Percentiles rank a stretch among this genome's conserved stretches.
These are phyloP conservation scores for Lomentospora prolificans DNA, from an alignment of 2,329 filamentous ascomycete genomes.

Conservation along the genomic window DNA sequence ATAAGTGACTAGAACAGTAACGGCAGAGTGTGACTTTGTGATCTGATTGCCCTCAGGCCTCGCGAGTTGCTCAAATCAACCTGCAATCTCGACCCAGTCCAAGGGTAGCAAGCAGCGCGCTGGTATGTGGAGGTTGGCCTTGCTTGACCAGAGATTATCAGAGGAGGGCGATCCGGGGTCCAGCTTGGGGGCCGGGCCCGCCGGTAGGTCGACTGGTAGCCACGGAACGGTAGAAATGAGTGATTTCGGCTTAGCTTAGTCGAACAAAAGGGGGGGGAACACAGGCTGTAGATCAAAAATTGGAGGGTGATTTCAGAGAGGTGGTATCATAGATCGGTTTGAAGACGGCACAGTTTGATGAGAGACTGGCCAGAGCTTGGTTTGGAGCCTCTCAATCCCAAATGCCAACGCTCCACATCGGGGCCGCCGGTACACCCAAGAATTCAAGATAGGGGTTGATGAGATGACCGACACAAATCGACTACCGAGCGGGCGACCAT, in stretches of 20 bases:
- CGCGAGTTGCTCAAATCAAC: no score
- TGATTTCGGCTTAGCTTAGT: not conserved
- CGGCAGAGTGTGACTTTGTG: no score
- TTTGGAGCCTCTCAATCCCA: not conserved
- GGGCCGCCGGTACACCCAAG: not conserved
- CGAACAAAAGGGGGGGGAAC: not conserved
- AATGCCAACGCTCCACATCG: not conserved
- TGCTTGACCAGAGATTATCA: no score
- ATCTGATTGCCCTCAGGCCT: not conserved
- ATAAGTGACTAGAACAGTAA: no score
- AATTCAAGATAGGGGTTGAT: not conserved
- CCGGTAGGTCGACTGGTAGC: not conserved
- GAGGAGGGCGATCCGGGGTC: not conserved
- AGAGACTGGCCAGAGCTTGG: not conserved
- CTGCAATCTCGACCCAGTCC: no score
- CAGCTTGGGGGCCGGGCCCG: not conserved
- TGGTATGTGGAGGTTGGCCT: no score
- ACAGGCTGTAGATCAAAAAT: not conserved
- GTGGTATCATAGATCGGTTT: not conserved
- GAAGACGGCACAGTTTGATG: not conserved
- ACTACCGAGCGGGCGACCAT: not conserved
- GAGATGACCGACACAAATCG: not conserved
- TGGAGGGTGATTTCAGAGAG: not conserved
- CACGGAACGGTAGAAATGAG: not conserved
- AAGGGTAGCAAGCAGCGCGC: no score